These are phyloP conservation scores for Escovopsis sp. DNA, from an alignment of 2,329 filamentous ascomycete species.

Conservation along the genomic window DNA sequence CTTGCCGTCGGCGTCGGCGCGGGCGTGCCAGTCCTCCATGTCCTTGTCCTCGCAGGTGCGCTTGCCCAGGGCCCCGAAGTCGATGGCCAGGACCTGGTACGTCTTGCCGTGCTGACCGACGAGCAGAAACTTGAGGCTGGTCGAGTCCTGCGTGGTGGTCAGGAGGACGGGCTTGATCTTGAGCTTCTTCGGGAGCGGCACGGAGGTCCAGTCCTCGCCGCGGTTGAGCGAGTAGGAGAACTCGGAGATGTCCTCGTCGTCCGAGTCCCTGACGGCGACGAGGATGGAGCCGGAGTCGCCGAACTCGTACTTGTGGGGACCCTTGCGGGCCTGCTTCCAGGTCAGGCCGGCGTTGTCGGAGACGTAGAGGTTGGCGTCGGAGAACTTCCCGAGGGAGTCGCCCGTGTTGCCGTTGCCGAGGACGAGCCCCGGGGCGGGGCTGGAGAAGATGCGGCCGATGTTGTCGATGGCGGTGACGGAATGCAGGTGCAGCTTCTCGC, in stretches of 20 bases:
- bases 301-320: conserved; percentile 91
- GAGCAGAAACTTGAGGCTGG: conserved; percentile 79
- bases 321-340: conserved; percentile 62
- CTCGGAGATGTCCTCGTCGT: conserved; percentile 42
- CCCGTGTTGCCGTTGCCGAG: conserved; percentile 93
- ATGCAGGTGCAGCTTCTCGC: conserved; percentile 65
- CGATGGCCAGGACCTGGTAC: conserved; percentile 57
- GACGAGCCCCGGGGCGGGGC: conserved; percentile 78
- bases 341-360: conserved; percentile 83
- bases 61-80: conserved; percentile 73
- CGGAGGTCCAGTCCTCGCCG: conserved; percentile 65
- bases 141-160: conserved; percentile 84
- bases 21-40: conserved; percentile 80
- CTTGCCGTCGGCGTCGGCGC: conserved; percentile 64
- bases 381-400: conserved; percentile 52
- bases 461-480: conserved; percentile 79
- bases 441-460: conserved; percentile 78
- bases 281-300: conserved; percentile 85
- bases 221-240: conserved; percentile 75
- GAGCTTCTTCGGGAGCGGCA: conserved; percentile 49
- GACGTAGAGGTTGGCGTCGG: conserved; percentile 66
- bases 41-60: conserved; percentile 62
- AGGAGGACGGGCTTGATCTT: conserved; percentile 59
- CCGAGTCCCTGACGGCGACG: conserved; percentile 65
- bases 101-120: conserved; percentile 45